Conservation (phyloP, 441 rosid genomes). For the Melastoma candidum region DNA sequence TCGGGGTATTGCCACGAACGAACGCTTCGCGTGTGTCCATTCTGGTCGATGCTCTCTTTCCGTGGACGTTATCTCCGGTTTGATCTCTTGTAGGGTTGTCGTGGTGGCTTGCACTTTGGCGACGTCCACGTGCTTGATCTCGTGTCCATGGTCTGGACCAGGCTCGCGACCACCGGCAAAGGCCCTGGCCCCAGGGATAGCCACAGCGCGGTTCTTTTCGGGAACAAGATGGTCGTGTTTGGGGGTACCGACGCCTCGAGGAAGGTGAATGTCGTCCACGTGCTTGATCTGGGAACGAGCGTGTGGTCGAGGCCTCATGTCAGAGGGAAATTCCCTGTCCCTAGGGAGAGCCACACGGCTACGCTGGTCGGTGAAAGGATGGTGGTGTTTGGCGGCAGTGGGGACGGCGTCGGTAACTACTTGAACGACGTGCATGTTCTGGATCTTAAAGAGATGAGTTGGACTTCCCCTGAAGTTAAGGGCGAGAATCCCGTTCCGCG, state of each 20-base stretch:
- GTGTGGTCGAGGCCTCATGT: conserved; percentile 46
- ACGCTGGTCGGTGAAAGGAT: conserved; percentile 39
- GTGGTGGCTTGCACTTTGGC: conserved; percentile 63
- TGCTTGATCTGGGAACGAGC: conserved; percentile 40
- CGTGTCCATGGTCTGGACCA: conserved; percentile 40
- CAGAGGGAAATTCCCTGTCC: conserved; percentile 43
- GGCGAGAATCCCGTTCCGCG: conserved; percentile 58
- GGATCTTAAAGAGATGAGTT: conserved; percentile 50
- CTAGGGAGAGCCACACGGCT: conserved; percentile 73
- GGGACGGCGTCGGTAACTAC: conserved; percentile 68
- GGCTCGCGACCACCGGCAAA: conserved; percentile 41
- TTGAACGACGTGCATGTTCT: conserved; percentile 58
- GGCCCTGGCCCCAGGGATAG: conserved; percentile 75
- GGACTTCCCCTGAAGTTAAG: conserved; percentile 45
- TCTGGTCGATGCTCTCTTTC: not conserved
- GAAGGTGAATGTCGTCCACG: conserved; percentile 61
- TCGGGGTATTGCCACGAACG: conserved; percentile 34
- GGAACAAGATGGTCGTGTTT: conserved; percentile 48
- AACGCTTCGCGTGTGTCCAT: not conserved
- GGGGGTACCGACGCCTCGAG: conserved; percentile 67
- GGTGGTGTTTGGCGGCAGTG: conserved; percentile 68
- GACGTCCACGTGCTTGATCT: conserved; percentile 51
- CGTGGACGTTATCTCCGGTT: not conserved
- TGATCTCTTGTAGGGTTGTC: conserved; percentile 45
- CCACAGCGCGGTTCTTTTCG: conserved; percentile 60